phyloP scores from a whole-genome alignment of 2,329 filamentous ascomycete genomes.

The Pleurostoma richardsiae region DNA sequence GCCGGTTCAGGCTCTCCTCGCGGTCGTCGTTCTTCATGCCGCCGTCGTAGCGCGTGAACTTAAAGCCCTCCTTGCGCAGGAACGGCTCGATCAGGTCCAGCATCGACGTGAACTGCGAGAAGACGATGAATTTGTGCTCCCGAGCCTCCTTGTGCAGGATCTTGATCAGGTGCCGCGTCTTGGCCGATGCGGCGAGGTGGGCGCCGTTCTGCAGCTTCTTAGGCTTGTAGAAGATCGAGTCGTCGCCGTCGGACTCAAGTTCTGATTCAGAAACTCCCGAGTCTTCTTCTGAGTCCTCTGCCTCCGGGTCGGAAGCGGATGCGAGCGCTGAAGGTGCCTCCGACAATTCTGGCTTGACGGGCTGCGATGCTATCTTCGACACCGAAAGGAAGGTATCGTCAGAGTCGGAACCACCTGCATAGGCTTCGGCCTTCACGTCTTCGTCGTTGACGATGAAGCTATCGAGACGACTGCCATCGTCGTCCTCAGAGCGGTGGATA shows the following conservation, averaged over 20 bases:
- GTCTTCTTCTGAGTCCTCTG: constrained; percentile 22
- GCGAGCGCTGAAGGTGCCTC: constrained; percentile 9
- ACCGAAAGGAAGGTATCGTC: constrained; percentile 31
- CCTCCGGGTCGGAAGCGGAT: constrained; percentile 26
- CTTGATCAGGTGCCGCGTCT: constrained; percentile 79
- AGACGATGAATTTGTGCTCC: constrained; percentile 95
- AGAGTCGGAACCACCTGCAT: constrained; percentile 17
- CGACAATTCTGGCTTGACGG: constrained; percentile 23
- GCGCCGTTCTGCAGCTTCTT: neutral
- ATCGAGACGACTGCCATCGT: constrained; percentile 47
- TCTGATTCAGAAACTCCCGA: constrained; percentile 34
- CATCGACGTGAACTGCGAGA: constrained; percentile 98
- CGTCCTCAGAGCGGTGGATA: constrained; percentile 45
- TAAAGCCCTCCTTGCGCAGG: constrained; percentile 66
- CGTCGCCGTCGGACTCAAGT: constrained; percentile 34
- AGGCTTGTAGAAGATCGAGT: constrained; percentile 19
- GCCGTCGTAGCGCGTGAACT: constrained; percentile 87
- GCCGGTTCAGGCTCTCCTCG: constrained; percentile 74
- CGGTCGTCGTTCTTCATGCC: constrained; percentile 90
- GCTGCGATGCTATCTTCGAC: constrained; percentile 26
- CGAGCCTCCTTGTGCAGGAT: constrained; percentile 74
- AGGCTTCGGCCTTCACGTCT: constrained; percentile 19
- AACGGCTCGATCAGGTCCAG: constrained; percentile 94
- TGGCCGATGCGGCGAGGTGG: constrained; percentile 69
- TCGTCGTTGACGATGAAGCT: constrained; percentile 53